Evolutionary conservation across 1,139 yeast genomes (phyloP).

Genomic region (Geotrichum candidum): DNA sequence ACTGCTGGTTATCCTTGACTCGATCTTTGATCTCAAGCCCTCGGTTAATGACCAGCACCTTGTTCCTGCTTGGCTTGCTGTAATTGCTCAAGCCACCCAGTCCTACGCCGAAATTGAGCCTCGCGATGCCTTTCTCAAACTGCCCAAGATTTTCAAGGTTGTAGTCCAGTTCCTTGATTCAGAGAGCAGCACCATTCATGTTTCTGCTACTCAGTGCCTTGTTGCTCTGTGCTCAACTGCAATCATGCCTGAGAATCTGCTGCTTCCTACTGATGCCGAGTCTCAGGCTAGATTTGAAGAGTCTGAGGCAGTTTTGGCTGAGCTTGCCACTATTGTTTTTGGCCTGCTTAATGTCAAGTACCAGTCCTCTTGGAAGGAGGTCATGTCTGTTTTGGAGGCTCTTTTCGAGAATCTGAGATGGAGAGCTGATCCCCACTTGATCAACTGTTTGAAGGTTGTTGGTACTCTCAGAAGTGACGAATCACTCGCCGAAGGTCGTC

Average conservation of each 20-base stretch:
- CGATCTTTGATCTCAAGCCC: conserved; percentile 76
- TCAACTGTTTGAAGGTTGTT: conserved; percentile 59
- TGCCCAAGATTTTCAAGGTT: conserved; percentile 53
- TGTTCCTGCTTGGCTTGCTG: conserved; percentile 94
- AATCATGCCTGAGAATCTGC: conserved; percentile 53
- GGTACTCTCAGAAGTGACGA: conserved; percentile 87
- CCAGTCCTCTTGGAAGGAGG: conserved; percentile 69
- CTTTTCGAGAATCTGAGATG: conserved; percentile 58
- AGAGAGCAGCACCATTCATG: conserved; percentile 59
- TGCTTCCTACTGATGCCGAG: conserved; percentile 41
- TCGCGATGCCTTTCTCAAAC: conserved; percentile 47
- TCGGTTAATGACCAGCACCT: conserved; percentile 74
- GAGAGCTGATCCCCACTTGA: conserved; percentile 67
- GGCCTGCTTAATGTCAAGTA: conserved; percentile 68
- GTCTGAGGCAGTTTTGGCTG: conserved; percentile 44
- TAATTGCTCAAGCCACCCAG: conserved; percentile 77
- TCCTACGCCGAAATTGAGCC: conserved; percentile 62
- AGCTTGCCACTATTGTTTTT: conserved; percentile 46
- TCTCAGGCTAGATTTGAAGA: conserved; percentile 46
- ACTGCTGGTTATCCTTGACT: conserved; percentile 57
- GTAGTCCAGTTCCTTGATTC: conserved; percentile 60
- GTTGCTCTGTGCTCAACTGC: conserved; percentile 63
- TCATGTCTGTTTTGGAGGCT: conserved; percentile 63
- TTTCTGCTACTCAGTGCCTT: conserved; percentile 80
- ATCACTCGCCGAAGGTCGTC: conserved; percentile 61